A percentile compares a stretch with the other conserved stretches of the same genome.
These are phyloP conservation scores for Aspergillus sp. DNA, from an alignment of 2,329 filamentous ascomycete genomes.

Conservation along the genomic window DNA sequence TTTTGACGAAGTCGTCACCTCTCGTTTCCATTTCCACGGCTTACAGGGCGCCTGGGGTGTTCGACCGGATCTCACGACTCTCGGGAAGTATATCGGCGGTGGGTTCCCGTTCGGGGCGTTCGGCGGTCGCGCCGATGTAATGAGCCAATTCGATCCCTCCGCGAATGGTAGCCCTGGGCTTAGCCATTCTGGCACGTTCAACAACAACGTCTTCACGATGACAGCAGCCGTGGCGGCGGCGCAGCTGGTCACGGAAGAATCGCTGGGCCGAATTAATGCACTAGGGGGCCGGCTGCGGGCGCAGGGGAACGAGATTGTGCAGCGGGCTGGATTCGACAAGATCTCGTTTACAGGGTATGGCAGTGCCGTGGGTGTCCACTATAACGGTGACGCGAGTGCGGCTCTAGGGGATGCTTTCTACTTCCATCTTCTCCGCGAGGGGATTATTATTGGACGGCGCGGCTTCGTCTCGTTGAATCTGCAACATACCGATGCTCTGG, in stretches of 20 bases:
- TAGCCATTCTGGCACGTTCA: slow-evolving; percentile 64
- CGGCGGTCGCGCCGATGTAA: slow-evolving; percentile 59
- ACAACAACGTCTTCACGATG: slow-evolving; percentile 66
- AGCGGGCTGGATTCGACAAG: slow-evolving; percentile 11
- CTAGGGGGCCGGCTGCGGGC: slow-evolving; percentile 25
- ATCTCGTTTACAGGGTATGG: slow-evolving; percentile 32
- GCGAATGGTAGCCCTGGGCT: slow-evolving; percentile 30
- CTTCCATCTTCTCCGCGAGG: slow-evolving; percentile 27
- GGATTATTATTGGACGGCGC: slow-evolving; percentile 28
- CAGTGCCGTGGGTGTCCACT: slow-evolving; percentile 30
- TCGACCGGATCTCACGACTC: slow-evolving; percentile 60
- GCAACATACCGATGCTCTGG: slow-evolving; percentile 16
- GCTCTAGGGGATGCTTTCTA: slow-evolving; percentile 25
- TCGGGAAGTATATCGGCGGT: slow-evolving; percentile 68
- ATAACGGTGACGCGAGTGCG: slow-evolving; percentile 17
- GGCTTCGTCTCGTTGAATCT: slow-evolving; percentile 33
- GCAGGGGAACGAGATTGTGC: slow-evolving; percentile 12
- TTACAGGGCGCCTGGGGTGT: slow-evolving; percentile 46
- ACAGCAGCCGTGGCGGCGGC: slow-evolving; percentile 49
- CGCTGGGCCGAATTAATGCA: slow-evolving; percentile 22
- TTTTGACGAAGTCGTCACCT: slow-evolving; percentile 71
- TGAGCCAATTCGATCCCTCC: slow-evolving; percentile 57
- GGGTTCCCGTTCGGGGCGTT: slow-evolving; percentile 67
- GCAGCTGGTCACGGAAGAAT: slow-evolving; percentile 18
- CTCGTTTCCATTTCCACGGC: slow-evolving; percentile 55